Percentiles rank a stretch among this genome's conserved stretches.
These are phyloP conservation scores for Colletotrichum godetiae DNA, from an alignment of 2,329 filamentous ascomycete genomes.

Conservation along the genomic window DNA sequence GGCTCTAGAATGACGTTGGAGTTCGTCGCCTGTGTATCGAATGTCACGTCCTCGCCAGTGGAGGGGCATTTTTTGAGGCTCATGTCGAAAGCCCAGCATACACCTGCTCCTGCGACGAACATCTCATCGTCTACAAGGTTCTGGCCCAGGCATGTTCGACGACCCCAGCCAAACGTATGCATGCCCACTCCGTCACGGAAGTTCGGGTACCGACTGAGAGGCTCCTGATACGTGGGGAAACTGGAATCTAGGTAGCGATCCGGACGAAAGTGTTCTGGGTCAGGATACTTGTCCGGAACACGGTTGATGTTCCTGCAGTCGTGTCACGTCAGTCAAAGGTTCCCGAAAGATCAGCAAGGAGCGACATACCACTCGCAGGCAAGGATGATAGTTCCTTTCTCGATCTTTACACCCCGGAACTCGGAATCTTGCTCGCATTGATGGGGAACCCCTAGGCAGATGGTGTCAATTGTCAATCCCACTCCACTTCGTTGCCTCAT, in stretches of 20 bases:
- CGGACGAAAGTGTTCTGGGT: constrained; percentile 71
- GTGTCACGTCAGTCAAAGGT: neutral
- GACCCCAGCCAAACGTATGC: constrained; percentile 74
- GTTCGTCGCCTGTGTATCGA: constrained; percentile 62
- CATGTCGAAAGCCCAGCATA: constrained; percentile 63
- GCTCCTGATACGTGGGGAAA: constrained; percentile 74
- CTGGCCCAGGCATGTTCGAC: constrained; percentile 71
- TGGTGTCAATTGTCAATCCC: neutral
- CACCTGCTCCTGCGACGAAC: constrained; percentile 58
- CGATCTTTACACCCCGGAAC: constrained; percentile 58
- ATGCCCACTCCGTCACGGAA: constrained; percentile 68
- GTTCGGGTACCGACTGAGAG: constrained; percentile 71
- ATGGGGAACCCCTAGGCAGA: constrained; percentile 56
- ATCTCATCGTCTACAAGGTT: constrained; percentile 71
- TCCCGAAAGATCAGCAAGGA: too few species aligned
- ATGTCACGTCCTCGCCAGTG: constrained; percentile 55
- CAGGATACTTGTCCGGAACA: constrained; percentile 68
- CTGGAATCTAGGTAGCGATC: constrained; percentile 72
- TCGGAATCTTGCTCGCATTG: constrained; percentile 59
- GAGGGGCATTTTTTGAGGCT: constrained; percentile 51
- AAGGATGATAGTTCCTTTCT: constrained; percentile 60
- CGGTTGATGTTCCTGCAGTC: constrained; percentile 64
- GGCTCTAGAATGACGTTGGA: constrained; percentile 65
- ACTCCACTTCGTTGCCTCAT: neutral
- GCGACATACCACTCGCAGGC: constrained; percentile 60